Conservation (phyloP, 177 flowering plant species). For the Vitis hybrid region DNA sequence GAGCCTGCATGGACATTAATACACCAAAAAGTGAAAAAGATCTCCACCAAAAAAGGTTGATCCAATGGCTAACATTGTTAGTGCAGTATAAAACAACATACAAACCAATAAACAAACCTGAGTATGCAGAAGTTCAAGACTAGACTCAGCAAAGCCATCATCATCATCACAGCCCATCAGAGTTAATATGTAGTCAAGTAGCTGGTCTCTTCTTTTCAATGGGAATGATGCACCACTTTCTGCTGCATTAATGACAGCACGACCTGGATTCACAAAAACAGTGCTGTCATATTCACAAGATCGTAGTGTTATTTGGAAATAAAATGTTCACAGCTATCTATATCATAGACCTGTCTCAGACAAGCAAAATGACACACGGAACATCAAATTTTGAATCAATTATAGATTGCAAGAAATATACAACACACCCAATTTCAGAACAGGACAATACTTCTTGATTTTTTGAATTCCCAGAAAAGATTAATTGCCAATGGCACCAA, state of each 20-base stretch:
- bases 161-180: conserved; percentile 88
- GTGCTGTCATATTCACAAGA: not conserved
- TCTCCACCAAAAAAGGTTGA: not conserved
- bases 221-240: conserved; percentile 90
- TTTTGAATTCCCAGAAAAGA: too few species aligned
- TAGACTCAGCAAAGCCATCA: conserved; percentile 62
- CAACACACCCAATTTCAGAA: too few species aligned
- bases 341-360: too few species aligned
- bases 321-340: not conserved
- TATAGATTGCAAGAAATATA: too few species aligned
- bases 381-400: too few species aligned
- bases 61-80: not conserved
- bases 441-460: too few species aligned
- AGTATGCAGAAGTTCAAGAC: conserved; percentile 73
- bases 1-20: conserved; percentile 46
- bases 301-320: not conserved
- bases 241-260: conserved; percentile 88
- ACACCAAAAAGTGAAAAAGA: not conserved
- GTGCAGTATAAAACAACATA: not conserved
- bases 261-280: conserved; percentile 48
- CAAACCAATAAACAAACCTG: conserved; percentile 49
- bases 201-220: conserved; percentile 71
- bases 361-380: too few species aligned
- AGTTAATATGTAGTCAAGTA: conserved; percentile 88
- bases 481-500: too few species aligned